Evolutionary conservation across 805 yeast genomes (phyloP), one percentile per base, ranked within the genome.

Genomic region (Ogataea henricii): DNA sequence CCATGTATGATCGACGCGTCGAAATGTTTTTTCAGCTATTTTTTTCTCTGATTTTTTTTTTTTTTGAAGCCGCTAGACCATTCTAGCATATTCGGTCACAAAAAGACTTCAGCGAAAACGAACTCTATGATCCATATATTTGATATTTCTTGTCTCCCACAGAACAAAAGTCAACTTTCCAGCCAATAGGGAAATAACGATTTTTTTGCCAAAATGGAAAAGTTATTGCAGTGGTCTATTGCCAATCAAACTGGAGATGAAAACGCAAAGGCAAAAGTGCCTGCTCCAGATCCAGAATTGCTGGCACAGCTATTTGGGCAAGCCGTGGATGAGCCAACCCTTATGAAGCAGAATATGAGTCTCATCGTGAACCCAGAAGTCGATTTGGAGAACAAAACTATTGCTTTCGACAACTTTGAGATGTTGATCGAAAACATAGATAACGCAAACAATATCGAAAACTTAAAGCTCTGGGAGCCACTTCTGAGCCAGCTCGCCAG

Each of bases 381-480:
- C 3, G 77, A 77, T 6, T 57, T 78, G 18, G 92, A 86, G 34
- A 76, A 76, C 57, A 86, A 85, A 57, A 72, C 84, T 43, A 78
- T 79, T 7, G 96, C 97, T 0, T 78, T 90, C 51, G 97, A 92
- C 55, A 89, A 89, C 64, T 86, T 92, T 60, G 97, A 92, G 65
- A 89, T 91, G 92, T 72, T 92, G 43, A 85, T 94, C 41, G 98
- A 92, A 63, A 90, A 90, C 60, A 68, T 92, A 51, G 98, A 94
- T 66, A 94, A 94, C 65, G 98, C 98, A 20, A 91, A 92, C 68
- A 89, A 89, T 60, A 83, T 92, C 55, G 92, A 87, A 54, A 87
- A 85, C 58, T 63, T 91, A 73, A 80, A 82, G 54, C 75, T 90
- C 53, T 94, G 98, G 99, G 81, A 76, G 18, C 72, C 83, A 2